Evolutionary conservation across 495 filamentous ascomycete species (phyloP), one percentile per base, ranked within the genome.

Genomic region (Geoglossum glabrum): DNA sequence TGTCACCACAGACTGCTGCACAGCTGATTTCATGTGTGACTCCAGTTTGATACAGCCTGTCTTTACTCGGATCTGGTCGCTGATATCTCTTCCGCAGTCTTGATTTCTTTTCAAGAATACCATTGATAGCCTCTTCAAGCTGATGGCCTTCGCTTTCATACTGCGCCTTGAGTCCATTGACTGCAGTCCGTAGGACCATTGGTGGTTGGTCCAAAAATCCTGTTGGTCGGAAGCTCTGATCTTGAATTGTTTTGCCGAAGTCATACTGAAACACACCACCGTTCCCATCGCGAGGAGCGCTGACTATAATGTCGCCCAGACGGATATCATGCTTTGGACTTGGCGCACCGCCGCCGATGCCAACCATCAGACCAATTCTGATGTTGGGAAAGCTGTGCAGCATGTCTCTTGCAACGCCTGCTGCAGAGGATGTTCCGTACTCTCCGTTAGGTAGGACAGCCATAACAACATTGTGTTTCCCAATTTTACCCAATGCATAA

Each of bases 311-410:
- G 31, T 34, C 31, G 31, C 31, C 31, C 11, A 34, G 31, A 11
- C 31, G 46, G 21, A 23, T 50, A 28, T 50, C 46, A 13, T 50
- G 46, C 46, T 50, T 28, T 28, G 40, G 40, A 19, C 40, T 45
- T 13, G 69, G 67, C 19, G 71, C 63, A 10, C 71, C 72, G 21
- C 72, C 71, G 15, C 72, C 68, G 47, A 75, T 74, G 1, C 73
- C 72, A 3, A 75, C 69, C 64, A 74, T 65, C 0, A 75, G 60
- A 11, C 69, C 64, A 25, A 69, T 64, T 56, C 56, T 60, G 54
- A 75, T 63, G 26, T 65, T 57, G 25, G 62, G 62, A 58, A 75
- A 75, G 26, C 61, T 74, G 11, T 51, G 45, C 10, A 21, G n/a
- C n/a, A n/a, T n/a, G n/a, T n/a, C n/a, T n/a, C n/a, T n/a, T n/a